Evolutionary conservation across 371 early-diverging fungal genomes (phyloP).

Genomic region (Mucor racemosus): DNA sequence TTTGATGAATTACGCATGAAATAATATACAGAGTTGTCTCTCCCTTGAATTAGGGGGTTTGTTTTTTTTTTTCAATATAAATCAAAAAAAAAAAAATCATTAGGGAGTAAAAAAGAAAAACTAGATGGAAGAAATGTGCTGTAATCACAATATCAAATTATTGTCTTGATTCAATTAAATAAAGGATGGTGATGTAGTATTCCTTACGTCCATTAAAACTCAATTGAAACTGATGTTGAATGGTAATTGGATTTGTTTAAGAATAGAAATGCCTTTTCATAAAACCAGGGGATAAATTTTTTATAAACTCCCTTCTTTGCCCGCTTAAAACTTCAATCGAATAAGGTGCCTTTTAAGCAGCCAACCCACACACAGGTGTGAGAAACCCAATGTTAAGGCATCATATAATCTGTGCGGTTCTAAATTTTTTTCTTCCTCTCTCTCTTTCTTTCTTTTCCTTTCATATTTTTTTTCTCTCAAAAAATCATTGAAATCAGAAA

Average conservation of each 20-base stretch:
- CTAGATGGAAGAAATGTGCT: too few species aligned
- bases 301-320: conserved; percentile 4
- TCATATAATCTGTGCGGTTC: conserved; percentile 1
- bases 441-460: conserved; percentile 7
- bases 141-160: too few species aligned
- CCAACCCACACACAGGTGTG: background rate
- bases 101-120: too few species aligned
- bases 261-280: background rate
- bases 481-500: background rate
- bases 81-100: too few species aligned
- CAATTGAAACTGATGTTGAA: conserved; percentile 2
- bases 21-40: too few species aligned
- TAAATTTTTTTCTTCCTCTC: background rate
- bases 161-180: background rate
- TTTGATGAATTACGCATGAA: too few species aligned
- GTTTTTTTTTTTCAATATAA: too few species aligned
- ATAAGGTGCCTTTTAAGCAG: conserved; percentile 1
- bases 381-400: conserved; percentile 1
- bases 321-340: conserved; percentile 9
- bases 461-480: conserved; percentile 5
- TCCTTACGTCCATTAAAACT: background rate
- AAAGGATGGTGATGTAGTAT: background rate
- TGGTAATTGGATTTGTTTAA: conserved; percentile 13
- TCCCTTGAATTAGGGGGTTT: too few species aligned
- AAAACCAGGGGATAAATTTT: background rate